Evolutionary conservation across 208 protist species (phyloP).

Genomic region (Trypanosoma rangeli): DNA sequence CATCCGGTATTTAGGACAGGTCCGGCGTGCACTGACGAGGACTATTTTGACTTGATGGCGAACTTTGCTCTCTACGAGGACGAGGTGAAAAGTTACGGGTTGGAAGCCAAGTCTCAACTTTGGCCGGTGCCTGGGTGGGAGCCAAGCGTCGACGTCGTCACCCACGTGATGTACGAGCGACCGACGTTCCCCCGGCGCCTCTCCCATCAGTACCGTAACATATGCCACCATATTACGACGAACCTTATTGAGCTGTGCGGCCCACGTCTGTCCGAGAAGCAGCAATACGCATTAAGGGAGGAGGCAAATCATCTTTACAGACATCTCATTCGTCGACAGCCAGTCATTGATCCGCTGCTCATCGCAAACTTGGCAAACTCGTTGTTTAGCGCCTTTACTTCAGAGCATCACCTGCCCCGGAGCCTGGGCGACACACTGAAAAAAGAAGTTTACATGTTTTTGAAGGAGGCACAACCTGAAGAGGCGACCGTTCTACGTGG

Average conservation of each 20-base stretch:
- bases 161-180: constrained; percentile 30
- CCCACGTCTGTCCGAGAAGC: constrained; percentile 21
- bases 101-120: constrained; percentile 35
- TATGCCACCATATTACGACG: constrained; percentile 43
- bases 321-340: constrained; percentile 42
- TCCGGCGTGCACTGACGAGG: constrained; percentile 62
- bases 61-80: constrained; percentile 49
- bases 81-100: constrained; percentile 35
- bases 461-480: not conserved
- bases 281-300: constrained; percentile 31
- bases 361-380: constrained; percentile 33
- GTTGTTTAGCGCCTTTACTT: constrained; percentile 50
- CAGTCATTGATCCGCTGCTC: constrained; percentile 59
- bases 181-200: constrained; percentile 37
- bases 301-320: constrained; percentile 51
- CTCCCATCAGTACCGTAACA: constrained; percentile 34
- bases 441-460: constrained; percentile 30
- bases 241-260: constrained; percentile 32
- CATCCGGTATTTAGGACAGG: constrained; percentile 72
- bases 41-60: constrained; percentile 54
- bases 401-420: constrained; percentile 35
- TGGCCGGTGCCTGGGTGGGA: constrained; percentile 42
- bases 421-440: constrained; percentile 34
- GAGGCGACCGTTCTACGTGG: not conserved
- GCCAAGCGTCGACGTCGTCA: constrained; percentile 33